Evolutionary conservation across 202 grass and related monocot species (phyloP), one percentile per base, ranked within the genome.

Genomic region (Thinopyrum obtusiflorum): DNA sequence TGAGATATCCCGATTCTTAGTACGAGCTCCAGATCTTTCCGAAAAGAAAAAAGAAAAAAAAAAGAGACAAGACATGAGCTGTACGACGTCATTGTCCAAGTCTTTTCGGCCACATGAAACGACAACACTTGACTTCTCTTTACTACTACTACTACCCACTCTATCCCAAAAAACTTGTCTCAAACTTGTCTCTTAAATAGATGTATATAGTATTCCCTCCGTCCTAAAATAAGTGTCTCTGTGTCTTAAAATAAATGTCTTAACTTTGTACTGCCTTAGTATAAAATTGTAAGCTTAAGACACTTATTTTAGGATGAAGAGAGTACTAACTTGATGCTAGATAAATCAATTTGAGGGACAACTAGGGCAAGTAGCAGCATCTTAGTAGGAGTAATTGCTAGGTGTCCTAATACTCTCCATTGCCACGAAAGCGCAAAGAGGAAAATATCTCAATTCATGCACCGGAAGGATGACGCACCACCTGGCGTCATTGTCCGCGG

Each of bases 401-500:
- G 28, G 28, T 14, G 63, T 20, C n/a, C 65, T 37, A 74, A 15
- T 15, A 46, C 65, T 31, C 26, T 61, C 18, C 6, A 42, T 27
- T 61, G 76, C 25, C 25, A 79, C 49, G 5, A 55, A 20, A 55
- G 3, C 51, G 51, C 18, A 53, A 53, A 55, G 51, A 55, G 51
- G 6, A 55, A 55, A 55, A 55, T 6, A 55, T 55, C 51, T 55
- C 18, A 55, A 8, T 6, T 13, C 40, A 44, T 44, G 40, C 40
- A 44, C 11, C 51, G 51, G 18, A 53, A 55, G 2, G 42, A 9
- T 83, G 80, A 83, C 86, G 73, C 80, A 83, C 80, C 49, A 49
- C 53, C 77, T 88, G 73, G 65, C 86, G 73, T 79, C 86, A 88
- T 78, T 69, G 7, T 7, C 25, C 5, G 7, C 18, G 12, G 33